Evolutionary conservation across 495 filamentous ascomycete genomes (phyloP).

Genomic region (Parathielavia appendiculata): DNA sequence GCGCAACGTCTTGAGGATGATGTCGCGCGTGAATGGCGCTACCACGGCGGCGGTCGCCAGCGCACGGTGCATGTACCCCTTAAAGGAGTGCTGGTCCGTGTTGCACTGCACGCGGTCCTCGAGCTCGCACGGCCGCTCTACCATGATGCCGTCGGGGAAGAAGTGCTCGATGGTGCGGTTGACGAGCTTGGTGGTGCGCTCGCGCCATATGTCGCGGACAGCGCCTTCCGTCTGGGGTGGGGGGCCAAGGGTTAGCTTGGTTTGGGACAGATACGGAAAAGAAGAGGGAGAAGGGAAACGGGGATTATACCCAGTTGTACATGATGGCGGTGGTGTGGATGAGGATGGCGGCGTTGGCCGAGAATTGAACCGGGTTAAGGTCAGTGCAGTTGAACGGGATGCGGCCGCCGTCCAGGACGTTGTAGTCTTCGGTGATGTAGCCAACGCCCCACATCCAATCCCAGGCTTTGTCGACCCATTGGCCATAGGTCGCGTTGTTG

Average conservation of each 20-base stretch:
- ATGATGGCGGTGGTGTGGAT: constrained; percentile 65
- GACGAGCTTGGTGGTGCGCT: constrained; percentile 49
- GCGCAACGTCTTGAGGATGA: constrained; percentile 57
- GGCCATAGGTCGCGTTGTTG: constrained; percentile 59
- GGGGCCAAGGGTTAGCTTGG: background rate
- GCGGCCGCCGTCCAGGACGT: constrained; percentile 56
- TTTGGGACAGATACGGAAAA: background rate
- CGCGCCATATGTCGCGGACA: constrained; percentile 43
- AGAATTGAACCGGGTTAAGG: constrained; percentile 54
- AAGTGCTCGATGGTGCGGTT: constrained; percentile 50
- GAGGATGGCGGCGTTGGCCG: constrained; percentile 65
- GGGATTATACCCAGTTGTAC: constrained; percentile 50
- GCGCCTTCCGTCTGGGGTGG: constrained; percentile 38
- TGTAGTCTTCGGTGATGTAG: constrained; percentile 47
- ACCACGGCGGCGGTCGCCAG: constrained; percentile 63
- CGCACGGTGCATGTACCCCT: constrained; percentile 81
- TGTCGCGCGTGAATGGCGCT: constrained; percentile 58
- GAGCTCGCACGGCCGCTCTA: constrained; percentile 65
- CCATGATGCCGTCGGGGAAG: constrained; percentile 51
- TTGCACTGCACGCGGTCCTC: constrained; percentile 49
- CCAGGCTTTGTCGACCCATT: constrained; percentile 66
- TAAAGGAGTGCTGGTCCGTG: constrained; percentile 76
- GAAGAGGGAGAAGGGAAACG: constrained; percentile 15
- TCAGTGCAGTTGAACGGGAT: constrained; percentile 46
- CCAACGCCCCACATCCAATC: constrained; percentile 56